Evolutionary conservation across 768 basidiomycete genomes (phyloP).

Genomic region (Suillus paluster): DNA sequence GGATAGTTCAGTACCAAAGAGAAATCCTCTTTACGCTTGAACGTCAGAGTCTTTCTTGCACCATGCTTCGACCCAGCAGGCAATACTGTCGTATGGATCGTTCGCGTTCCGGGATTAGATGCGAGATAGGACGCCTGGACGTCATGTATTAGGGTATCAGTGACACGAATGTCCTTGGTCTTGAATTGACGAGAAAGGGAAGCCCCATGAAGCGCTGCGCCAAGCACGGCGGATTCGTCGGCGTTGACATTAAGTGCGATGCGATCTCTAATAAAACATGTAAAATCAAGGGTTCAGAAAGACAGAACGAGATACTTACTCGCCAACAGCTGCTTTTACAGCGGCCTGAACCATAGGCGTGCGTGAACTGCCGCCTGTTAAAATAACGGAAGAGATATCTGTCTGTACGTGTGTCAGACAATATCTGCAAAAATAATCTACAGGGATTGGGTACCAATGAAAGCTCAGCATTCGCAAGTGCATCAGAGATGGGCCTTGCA

Average conservation of each 20-base stretch:
- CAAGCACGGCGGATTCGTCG: conserved; percentile 94
- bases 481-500: conserved; percentile 74
- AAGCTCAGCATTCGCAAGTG: conserved; percentile 67
- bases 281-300: not conserved
- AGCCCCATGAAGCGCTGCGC: conserved; percentile 92
- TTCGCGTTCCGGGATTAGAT: conserved; percentile 57
- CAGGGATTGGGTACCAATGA: conserved; percentile 51
- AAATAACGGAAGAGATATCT: conserved; percentile 85
- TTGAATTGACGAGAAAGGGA: conserved; percentile 88
- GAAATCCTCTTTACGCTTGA: conserved; percentile 87
- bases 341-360: conserved; percentile 92
- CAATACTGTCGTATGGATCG: conserved; percentile 79
- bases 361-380: conserved; percentile 90
- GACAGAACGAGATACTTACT: conserved; percentile 47
- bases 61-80: conserved; percentile 76
- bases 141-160: conserved; percentile 74
- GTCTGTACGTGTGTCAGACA: conserved; percentile 46
- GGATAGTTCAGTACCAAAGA: conserved; percentile 80
- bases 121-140: conserved; percentile 81
- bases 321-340: conserved; percentile 76
- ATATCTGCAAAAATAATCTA: conserved; percentile 1
- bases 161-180: conserved; percentile 90
- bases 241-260: conserved; percentile 96
- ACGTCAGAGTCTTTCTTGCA: conserved; percentile 83
- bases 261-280: conserved; percentile 55